Base-by-base conservation (phyloP, 108 stramenopile genomes). In the Aureococcus anophagefferens region DNA sequence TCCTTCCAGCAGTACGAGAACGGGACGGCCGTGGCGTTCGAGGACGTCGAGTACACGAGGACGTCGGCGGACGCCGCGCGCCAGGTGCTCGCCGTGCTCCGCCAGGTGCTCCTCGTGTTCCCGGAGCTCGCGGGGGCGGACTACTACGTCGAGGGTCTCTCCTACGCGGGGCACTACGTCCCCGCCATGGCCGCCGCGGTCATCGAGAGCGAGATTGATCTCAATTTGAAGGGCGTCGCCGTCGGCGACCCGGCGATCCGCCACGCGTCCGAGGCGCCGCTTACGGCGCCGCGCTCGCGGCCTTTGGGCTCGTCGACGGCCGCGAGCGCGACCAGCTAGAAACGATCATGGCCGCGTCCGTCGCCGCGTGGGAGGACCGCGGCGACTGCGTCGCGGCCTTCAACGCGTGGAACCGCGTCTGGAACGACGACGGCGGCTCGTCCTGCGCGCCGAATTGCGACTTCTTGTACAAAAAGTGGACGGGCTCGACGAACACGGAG, bases 151-250 rank as follows among this genome's bases (percentile, higher is more conserved):
- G 28, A 31, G 33, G 69, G 69, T 13, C 62, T 63, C 33, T 31
- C 30, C 31, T 70, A 70, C 32, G 69, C 62, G 11, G 69, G 69
- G 21, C 69, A 70, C 25, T 70, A 70, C 69, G 63, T 70, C 9
- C 69, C 69, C 11, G 33, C 34, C 63, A 33, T 46, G 32, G 69
- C 30, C 14, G 13, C 28, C 18, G 33, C 14, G 5, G 44, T 70
- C 11, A 25, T 70, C 17, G 32, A 45, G 9, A 33, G 21, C 17
- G 31, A 13, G 11, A 18, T 66, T 32, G 66, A 34, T 13, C 18
- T 65, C n/a, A 65, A 65, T 28, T n/a, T 66, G 66, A 35, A 18
- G 13, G 66, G 66, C 34, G 66, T 66, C 34, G 25, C 18, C 34
- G 66, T 66, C 7, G 66, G 66, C 9, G 66, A 66, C 30, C 66